Conservation (phyloP, 1,284 basidiomycete species). For the Boletus sp. region DNA sequence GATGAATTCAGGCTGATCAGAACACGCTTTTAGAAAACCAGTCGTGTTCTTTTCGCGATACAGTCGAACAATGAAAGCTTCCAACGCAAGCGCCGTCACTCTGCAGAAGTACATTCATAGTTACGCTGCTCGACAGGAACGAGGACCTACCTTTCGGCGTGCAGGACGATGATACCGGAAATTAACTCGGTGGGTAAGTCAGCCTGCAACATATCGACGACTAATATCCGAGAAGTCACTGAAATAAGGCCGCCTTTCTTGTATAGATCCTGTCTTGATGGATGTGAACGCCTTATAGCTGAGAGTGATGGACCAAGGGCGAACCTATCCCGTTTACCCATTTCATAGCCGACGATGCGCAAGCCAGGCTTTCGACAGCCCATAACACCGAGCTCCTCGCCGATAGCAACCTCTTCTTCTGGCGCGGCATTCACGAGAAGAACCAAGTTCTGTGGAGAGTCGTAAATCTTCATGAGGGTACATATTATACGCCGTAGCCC, state of each 20-base stretch:
- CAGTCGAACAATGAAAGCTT: conserved; percentile 88
- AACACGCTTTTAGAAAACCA: conserved; percentile 96
- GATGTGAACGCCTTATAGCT: conserved; percentile 1
- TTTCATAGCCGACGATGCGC: conserved; percentile 82
- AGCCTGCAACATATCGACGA: conserved; percentile 91
- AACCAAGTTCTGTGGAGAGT: conserved; percentile 81
- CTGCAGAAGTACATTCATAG: conserved; percentile 38
- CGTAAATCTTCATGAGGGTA: conserved; percentile 88
- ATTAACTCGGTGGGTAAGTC: conserved; percentile 84
- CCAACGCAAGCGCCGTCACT: conserved; percentile 78
- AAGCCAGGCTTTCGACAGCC: conserved; percentile 87
- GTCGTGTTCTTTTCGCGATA: conserved; percentile 83
- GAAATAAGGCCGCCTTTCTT: conserved; percentile 86
- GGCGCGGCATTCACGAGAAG: conserved; percentile 84
- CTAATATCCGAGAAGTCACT: conserved; percentile 90
- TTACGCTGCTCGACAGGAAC: not conserved
- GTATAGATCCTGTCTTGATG: conserved; percentile 75
- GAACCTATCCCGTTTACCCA: conserved; percentile 74
- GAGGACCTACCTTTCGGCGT: conserved; percentile 76
- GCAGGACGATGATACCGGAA: conserved; percentile 90
- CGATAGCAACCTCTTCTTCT: conserved; percentile 88
- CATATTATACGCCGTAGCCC: conserved; percentile 81
- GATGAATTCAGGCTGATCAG: conserved; percentile 93
- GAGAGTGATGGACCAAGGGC: not conserved
- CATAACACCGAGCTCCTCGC: conserved; percentile 89